Base-by-base conservation (phyloP, 2,329 filamentous ascomycete species). In the Ascochyta fabae region DNA sequence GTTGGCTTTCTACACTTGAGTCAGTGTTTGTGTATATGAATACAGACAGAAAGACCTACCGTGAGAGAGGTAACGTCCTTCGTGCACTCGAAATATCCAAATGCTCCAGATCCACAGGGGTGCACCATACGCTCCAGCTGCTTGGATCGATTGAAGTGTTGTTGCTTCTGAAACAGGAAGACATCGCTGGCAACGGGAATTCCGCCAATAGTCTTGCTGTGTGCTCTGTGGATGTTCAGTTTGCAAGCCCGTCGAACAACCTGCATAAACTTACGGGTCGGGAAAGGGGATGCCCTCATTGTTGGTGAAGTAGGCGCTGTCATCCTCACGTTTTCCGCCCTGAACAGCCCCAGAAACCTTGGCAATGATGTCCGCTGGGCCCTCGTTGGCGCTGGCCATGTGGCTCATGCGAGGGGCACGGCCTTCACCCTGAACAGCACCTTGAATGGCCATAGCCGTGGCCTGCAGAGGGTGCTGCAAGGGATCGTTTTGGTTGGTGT, bases 71-170 rank as follows among this genome's bases (percentile, higher is more conserved):
- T 61, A 6, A 77, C 71, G 51, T 76, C 67, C 41, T 75, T 74
- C 7, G 78, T 82, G 41, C 72, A 70, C 59, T 81, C 78, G 50
- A 81, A 81, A 56, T 77, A 78, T 5, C 79, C 79, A 58, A 78
- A 82, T 22, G 76, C 81, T 42, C 78, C 81, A 52, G 70, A 74
- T 22, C 75, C 75, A 51, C 75, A 73, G 40, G 79, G 71, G 66
- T 80, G 66, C 27, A 78, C 75, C 73, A 77, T 80, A 26, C 68
- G 66, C 55, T 70, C 80, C 3, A 83, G 75, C 36, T 76, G 78
- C 70, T 83, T 83, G n/a, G 79, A 81, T n/a, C 82, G 75, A 58
- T 84, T 84, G 75, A 84, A 84, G 16, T 77, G 76, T 68, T 84
- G 81, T 68, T 84, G 81, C 69, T 83, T 83, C 41, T 84, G 81